These are phyloP conservation scores for Auricularia auricula-judae DNA, from an alignment of 768 basidiomycete genomes.

Conservation along the genomic window DNA sequence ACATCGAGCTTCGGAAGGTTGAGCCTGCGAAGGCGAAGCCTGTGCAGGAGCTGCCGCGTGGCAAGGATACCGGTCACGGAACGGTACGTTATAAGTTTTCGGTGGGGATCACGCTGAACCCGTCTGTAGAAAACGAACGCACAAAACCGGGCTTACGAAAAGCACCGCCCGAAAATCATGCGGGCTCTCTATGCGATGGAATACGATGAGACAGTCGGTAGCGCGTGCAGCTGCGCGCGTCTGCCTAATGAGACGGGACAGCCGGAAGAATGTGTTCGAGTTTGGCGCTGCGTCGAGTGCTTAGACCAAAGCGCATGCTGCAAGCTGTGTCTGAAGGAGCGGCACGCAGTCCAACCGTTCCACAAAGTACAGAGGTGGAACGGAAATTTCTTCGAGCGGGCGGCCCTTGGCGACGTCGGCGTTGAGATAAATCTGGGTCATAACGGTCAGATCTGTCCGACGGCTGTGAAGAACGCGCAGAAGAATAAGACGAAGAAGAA, in stretches of 20 bases:
- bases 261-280: neutral
- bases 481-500: neutral
- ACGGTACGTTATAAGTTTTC: neutral
- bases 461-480: neutral
- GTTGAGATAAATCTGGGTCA: neutral
- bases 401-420: neutral
- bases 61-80: neutral
- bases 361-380: neutral
- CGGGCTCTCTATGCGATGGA: neutral
- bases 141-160: neutral
- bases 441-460: neutral
- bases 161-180: neutral
- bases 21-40: no score
- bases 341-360: neutral
- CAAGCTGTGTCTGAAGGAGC: neutral
- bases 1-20: no score
- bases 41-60: neutral
- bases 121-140: neutral
- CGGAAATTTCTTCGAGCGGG: neutral
- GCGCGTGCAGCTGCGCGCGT: neutral
- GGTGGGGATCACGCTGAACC: no score
- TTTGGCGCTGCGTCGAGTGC: neutral
- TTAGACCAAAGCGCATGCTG: neutral
- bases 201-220: neutral
- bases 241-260: no score